Percentiles rank a stretch among this genome's conserved stretches.
These are phyloP conservation scores for Septoria linicola DNA, from an alignment of 2,329 filamentous ascomycete species.

Conservation along the genomic window DNA sequence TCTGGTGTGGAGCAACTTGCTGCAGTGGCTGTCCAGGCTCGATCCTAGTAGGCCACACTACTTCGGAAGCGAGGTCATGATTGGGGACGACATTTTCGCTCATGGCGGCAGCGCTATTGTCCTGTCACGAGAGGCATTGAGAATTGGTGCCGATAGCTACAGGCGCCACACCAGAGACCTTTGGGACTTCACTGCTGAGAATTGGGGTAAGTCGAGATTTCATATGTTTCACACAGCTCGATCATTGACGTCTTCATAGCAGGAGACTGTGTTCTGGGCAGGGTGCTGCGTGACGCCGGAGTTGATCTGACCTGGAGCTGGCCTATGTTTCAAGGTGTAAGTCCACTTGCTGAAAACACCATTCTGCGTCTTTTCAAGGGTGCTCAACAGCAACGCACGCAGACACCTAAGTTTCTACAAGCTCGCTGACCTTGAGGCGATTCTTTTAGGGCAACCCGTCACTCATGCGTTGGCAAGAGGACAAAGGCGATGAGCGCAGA, in stretches of 20 bases:
- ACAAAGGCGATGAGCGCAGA: conserved; percentile 25
- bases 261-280: conserved; percentile 54
- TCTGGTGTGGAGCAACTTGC: conserved; percentile 53
- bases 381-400: no score
- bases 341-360: conserved; percentile 31
- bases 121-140: conserved; percentile 43
- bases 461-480: conserved; percentile 40
- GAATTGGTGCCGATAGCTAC: conserved; percentile 40
- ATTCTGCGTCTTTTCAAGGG: background rate
- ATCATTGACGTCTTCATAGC: no score
- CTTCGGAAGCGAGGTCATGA: conserved; percentile 55
- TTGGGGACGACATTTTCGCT: conserved; percentile 42
- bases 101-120: conserved; percentile 47
- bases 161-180: conserved; percentile 42
- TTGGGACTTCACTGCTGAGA: conserved; percentile 44
- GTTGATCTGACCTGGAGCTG: conserved; percentile 45
- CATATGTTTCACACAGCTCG: no score
- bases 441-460: conserved; percentile 33
- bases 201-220: conserved; percentile 49
- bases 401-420: background rate
- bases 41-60: conserved; percentile 52
- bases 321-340: conserved; percentile 44
- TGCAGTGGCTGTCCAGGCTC: conserved; percentile 54
- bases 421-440: no score
- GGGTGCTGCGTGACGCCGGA: conserved; percentile 45